Conservation (phyloP, 768 basidiomycete species). For the Rossbeevera mucosa region DNA sequence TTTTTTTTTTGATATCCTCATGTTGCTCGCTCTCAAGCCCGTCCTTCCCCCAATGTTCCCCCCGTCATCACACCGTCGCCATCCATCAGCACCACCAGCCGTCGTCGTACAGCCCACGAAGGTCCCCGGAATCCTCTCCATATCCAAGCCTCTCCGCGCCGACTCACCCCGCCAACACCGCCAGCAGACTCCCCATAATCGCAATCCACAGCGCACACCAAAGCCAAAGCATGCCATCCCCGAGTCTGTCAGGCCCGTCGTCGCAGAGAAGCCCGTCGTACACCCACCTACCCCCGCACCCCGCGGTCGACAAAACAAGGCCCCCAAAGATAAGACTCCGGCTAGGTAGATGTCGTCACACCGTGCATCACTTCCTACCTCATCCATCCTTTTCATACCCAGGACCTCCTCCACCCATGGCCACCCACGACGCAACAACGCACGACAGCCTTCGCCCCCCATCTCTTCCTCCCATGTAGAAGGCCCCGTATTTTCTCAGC, state of each 20-base stretch:
- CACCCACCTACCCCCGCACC: constrained; percentile 21
- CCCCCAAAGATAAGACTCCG: constrained; percentile 40
- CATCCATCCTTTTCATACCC: background rate
- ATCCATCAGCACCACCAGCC: constrained; percentile 65
- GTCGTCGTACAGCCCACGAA: constrained; percentile 68
- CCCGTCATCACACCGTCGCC: constrained; percentile 48
- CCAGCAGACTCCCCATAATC: constrained; percentile 30
- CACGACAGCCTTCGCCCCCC: constrained; percentile 63
- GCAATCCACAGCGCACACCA: constrained; percentile 33
- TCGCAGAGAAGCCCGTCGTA: constrained; percentile 24
- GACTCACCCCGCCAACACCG: constrained; percentile 34
- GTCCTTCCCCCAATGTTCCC: constrained; percentile 29
- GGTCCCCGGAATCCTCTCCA: constrained; percentile 67
- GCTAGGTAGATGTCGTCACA: constrained; percentile 35
- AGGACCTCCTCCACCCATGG: constrained; percentile 47
- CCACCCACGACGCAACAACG: constrained; percentile 45
- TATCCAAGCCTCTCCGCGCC: constrained; percentile 51
- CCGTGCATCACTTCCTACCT: background rate
- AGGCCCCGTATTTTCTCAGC: constrained; percentile 33
- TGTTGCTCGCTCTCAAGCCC: constrained; percentile 43
- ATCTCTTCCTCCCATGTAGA: constrained; percentile 65
- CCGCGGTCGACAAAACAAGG: constrained; percentile 36
- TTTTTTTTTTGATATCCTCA: constrained; percentile 30
- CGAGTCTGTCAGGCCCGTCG: background rate
- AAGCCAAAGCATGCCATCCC: constrained; percentile 30